These are phyloP conservation scores for Yarrowia alimentaria DNA, from an alignment of 805 yeast genomes.

Conservation along the genomic window DNA sequence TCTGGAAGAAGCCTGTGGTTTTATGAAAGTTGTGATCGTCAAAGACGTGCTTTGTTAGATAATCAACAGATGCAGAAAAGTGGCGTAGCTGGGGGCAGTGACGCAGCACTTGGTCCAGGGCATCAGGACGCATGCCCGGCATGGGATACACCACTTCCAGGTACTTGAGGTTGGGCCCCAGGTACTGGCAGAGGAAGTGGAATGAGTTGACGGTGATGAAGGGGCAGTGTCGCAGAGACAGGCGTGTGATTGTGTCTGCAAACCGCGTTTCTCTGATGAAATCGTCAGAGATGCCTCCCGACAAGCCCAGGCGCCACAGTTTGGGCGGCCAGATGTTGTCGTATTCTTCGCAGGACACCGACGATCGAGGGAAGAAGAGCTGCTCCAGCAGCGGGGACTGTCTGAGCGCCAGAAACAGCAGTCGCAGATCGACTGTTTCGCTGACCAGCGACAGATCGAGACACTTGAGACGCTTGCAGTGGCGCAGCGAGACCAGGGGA, in stretches of 20 bases:
- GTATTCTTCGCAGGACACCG: conserved; percentile 58
- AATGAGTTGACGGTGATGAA: conserved; percentile 63
- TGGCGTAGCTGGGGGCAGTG: conserved; percentile 71
- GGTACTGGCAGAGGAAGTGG: conserved; percentile 55
- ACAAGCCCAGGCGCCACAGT: conserved; percentile 65
- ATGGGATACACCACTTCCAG: conserved; percentile 80
- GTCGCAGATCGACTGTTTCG: conserved; percentile 81
- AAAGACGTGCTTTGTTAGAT: conserved; percentile 50
- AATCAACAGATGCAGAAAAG: conserved; percentile 76
- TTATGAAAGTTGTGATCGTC: conserved; percentile 37
- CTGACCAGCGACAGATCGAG: conserved; percentile 83
- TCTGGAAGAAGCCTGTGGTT: conserved; percentile 26
- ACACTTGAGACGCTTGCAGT: conserved; percentile 61
- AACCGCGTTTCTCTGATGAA: conserved; percentile 69
- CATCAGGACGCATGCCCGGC: conserved; percentile 69
- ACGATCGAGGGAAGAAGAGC: conserved; percentile 84
- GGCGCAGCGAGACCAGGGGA: conserved; percentile 76
- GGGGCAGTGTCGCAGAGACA: conserved; percentile 89
- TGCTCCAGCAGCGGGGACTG: conserved; percentile 63
- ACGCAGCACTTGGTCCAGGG: conserved; percentile 69
- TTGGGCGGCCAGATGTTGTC: conserved; percentile 76
- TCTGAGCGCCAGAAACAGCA: conserved; percentile 71
- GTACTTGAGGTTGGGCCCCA: conserved; percentile 64
- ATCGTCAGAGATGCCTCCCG: conserved; percentile 87
- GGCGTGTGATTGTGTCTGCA: conserved; percentile 65